A percentile compares a stretch with the other conserved stretches of the same genome.
Evolutionary conservation across 768 basidiomycete genomes (phyloP).

Genomic region (Mycena polygramma): DNA sequence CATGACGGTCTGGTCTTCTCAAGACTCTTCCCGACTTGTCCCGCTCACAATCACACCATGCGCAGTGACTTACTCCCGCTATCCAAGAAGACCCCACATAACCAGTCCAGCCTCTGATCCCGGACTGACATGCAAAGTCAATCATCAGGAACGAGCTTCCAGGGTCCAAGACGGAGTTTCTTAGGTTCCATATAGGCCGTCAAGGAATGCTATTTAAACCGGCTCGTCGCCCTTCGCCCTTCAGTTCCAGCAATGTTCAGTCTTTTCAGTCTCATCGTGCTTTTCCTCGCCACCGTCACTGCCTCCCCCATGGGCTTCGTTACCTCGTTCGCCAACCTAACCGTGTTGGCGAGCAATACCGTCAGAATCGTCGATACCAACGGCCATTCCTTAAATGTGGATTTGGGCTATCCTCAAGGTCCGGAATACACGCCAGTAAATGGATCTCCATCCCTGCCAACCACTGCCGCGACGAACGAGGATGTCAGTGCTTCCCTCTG

Average conservation of each 20-base stretch:
- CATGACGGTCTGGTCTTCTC: too few species aligned
- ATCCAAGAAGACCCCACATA: too few species aligned
- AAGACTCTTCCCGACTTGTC: too few species aligned
- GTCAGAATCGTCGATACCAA: slow-evolving; percentile 1
- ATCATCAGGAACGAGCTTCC: too few species aligned
- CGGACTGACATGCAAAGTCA: too few species aligned
- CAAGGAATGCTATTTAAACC: slow-evolving; percentile 9
- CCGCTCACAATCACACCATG: too few species aligned
- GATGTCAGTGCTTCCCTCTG: not conserved
- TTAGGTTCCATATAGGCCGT: too few species aligned
- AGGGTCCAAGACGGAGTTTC: too few species aligned
- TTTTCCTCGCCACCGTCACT: not conserved
- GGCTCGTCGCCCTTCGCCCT: not conserved
- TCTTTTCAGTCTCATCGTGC: not conserved
- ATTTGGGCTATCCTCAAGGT: slow-evolving; percentile 2
- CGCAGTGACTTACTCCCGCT: too few species aligned
- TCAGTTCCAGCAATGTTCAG: slow-evolving; percentile 8
- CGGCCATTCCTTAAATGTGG: not conserved
- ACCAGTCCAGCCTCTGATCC: too few species aligned
- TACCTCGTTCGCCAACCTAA: not conserved
- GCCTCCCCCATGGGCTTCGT: not conserved
- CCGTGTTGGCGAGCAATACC: not conserved
- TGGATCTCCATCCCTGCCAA: not conserved
- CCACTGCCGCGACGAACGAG: not conserved
- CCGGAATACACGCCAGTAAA: slow-evolving; percentile 14